Evolutionary conservation across 257 asterid species (phyloP).

Genomic region (Rauvolfia tetraphylla): DNA sequence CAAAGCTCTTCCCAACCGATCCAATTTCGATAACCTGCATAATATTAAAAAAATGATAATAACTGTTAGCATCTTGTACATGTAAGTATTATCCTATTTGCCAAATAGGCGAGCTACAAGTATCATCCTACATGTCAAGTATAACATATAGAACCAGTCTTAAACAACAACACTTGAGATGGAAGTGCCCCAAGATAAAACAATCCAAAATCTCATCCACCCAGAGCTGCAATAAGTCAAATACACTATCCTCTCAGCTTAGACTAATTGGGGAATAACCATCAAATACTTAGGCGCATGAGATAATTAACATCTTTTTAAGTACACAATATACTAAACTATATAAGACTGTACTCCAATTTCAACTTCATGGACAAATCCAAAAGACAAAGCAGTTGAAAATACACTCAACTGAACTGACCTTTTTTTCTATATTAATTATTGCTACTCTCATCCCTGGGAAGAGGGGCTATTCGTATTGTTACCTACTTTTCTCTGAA

Average conservation of each 20-base stretch:
- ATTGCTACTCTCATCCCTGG: neutral
- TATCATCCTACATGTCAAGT: neutral
- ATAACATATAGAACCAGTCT: neutral
- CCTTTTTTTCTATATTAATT: neutral
- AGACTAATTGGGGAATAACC: neutral
- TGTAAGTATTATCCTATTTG: neutral
- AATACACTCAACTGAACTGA: neutral
- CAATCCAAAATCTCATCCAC: neutral
- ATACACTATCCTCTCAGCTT: neutral
- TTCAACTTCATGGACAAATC: neutral
- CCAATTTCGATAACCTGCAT: conserved; percentile 89
- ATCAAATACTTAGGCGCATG: too few relatives aligned
- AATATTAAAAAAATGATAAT: conserved; percentile 4
- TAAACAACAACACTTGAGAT: neutral
- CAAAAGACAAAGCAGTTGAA: neutral
- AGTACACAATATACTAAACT: neutral
- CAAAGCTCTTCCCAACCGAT: conserved; percentile 78
- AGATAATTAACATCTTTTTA: too few relatives aligned
- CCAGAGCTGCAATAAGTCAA: neutral
- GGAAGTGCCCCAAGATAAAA: neutral
- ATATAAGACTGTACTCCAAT: neutral
- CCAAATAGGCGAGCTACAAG: neutral
- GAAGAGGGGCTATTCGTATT: neutral
- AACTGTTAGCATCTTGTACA: neutral
- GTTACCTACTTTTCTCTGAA: neutral